Evolutionary conservation across 176 grass and related monocot genomes (phyloP), one percentile per base, ranked within the genome.

Genomic region (Juncus inflexus): DNA sequence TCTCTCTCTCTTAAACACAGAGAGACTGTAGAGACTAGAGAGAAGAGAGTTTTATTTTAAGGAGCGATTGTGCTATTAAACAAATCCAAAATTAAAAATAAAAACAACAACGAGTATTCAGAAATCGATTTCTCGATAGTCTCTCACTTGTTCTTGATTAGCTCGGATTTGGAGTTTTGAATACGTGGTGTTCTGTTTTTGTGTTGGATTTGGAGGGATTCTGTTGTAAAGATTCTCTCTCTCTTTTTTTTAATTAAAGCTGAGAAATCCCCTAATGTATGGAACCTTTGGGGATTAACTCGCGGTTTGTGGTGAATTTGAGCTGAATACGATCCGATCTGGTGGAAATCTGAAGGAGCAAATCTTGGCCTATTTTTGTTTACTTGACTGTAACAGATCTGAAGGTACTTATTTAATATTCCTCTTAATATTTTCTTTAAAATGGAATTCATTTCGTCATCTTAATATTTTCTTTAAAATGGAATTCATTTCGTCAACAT

Each of bases 321-420:
- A 59, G 16, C 40, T 71, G 15, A 5, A 28, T 36, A 11, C 28
- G n/a, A 10, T 58, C 40, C 38, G 68, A 71, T 71, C 68, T 47
- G 68, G 37, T 47, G 53, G 12, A 41, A 16, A 71, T 4, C 38
- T 43, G 8, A 16, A 59, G 16, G 53, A 43, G 53, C 58, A 15
- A 71, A 71, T 47, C 39, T 71, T 71, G 7, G 55, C 51, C 8
- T 56, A 4, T 56, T 56, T 42, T 69, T 13, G 40, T 42, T 35
- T 60, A 12, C 56, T 41, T 2, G 54, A 39, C 53, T 19, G 9
- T 58, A 59, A 41, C 40, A 71, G 68, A 71, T 71, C 68, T 45
- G 55, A 60, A 71, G 68, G 52, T 71, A 71, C 14, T 59, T 5
- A 7, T 5, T 40, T 57, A 57, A 57, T 9, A 6, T 47, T 9